These are phyloP conservation scores for Aspergillus tamarii DNA, from an alignment of 2,329 filamentous ascomycete genomes.

Conservation along the genomic window DNA sequence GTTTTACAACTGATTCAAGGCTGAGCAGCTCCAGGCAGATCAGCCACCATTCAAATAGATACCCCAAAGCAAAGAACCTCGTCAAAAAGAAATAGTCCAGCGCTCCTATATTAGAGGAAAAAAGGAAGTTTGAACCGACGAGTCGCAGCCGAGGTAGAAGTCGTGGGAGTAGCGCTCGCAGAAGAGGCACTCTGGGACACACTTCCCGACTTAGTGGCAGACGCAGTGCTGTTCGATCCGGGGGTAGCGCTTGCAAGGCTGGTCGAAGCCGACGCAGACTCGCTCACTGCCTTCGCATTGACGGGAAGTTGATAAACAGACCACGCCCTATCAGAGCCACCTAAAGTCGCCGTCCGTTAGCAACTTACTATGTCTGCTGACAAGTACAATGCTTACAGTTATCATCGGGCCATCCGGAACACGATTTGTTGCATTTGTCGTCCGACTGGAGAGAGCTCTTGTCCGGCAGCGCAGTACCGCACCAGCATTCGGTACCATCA, in stretches of 20 bases:
- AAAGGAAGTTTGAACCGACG: neutral
- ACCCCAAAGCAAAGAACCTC: neutral
- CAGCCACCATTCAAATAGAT: neutral
- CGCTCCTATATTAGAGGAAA: neutral
- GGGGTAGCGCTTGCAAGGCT: neutral
- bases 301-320: neutral
- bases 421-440: constrained; percentile 4
- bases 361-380: neutral
- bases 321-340: neutral
- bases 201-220: neutral
- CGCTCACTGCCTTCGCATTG: neutral
- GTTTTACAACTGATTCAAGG: neutral
- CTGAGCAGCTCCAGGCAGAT: neutral
- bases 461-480: constrained; percentile 1
- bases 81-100: neutral
- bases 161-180: neutral
- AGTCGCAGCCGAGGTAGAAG: neutral
- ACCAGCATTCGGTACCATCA: constrained; percentile 8
- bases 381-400: neutral
- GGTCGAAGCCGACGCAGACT: neutral
- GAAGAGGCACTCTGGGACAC: neutral
- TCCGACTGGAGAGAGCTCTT: neutral
- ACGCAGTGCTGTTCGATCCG: neutral
- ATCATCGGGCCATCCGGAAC: constrained; percentile 4
- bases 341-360: neutral